Evolutionary conservation across 2,329 filamentous ascomycete genomes (phyloP).

Genomic region (Cercospora zeina): DNA sequence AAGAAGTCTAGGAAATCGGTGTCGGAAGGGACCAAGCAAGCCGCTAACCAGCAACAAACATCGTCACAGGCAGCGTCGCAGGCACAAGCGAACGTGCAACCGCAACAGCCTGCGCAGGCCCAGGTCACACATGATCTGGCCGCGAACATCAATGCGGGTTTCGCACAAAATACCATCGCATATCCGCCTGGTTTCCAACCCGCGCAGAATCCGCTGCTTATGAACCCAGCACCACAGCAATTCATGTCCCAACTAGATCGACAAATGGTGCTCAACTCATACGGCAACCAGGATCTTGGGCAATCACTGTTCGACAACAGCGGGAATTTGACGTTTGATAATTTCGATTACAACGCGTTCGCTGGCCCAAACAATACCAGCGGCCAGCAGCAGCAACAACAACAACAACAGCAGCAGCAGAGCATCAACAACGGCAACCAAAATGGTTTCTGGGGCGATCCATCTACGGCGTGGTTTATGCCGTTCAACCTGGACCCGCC

Average conservation of each 20-base stretch:
- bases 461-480: conserved; percentile 78
- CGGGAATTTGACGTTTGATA: conserved; percentile 26
- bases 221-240: conserved; percentile 37
- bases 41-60: conserved; percentile 26
- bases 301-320: conserved; percentile 23
- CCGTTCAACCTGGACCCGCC: conserved; percentile 88
- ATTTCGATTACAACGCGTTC: conserved; percentile 35
- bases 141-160: conserved; percentile 28
- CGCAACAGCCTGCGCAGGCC: conserved; percentile 17
- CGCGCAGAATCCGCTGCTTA: conserved; percentile 37
- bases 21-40: conserved; percentile 29
- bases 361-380: conserved; percentile 20
- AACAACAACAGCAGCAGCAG: conserved; percentile 14
- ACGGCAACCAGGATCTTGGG: conserved; percentile 45
- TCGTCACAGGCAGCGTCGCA: conserved; percentile 33
- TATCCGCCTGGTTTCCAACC: conserved; percentile 36
- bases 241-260: conserved; percentile 70
- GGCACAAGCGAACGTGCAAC: not conserved
- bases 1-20: conserved; percentile 38
- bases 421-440: conserved; percentile 12
- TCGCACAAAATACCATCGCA: conserved; percentile 52
- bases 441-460: conserved; percentile 41
- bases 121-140: conserved; percentile 31
- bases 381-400: conserved; percentile 19
- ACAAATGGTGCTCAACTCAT: conserved; percentile 74